A percentile compares a stretch with the other conserved stretches of the same genome.
Conservation (phyloP, 768 basidiomycete species). For the Paxillus ammoniavirescens region DNA sequence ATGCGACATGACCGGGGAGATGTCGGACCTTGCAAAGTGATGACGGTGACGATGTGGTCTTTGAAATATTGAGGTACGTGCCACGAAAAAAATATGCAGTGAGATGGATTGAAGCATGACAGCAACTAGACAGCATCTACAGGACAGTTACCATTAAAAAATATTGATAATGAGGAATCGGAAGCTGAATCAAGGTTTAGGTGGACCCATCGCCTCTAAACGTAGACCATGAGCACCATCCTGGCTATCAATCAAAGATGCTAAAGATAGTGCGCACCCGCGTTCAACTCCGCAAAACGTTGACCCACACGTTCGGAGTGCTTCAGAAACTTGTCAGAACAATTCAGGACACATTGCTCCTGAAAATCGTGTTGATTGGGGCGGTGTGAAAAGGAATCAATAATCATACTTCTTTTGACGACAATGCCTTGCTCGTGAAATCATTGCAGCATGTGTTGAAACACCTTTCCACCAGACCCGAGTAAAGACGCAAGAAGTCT, state of each 20-base stretch:
- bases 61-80: no score
- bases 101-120: not conserved
- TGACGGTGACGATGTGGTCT: not conserved
- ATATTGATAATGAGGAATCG: not conserved
- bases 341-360: slow-evolving; percentile 90
- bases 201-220: slow-evolving; percentile 31
- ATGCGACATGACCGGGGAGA: not conserved
- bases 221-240: not conserved
- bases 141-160: slow-evolving; percentile 2
- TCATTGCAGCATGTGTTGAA: slow-evolving; percentile 96
- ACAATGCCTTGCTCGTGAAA: slow-evolving; percentile 92
- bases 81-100: not conserved
- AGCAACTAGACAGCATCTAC: slow-evolving; percentile 9
- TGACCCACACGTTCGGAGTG: slow-evolving; percentile 93
- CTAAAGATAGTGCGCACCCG: slow-evolving; percentile 54
- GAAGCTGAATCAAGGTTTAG: slow-evolving; percentile 26
- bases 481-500: slow-evolving; percentile 95
- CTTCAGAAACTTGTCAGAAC: slow-evolving; percentile 97
- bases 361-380: slow-evolving; percentile 32
- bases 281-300: slow-evolving; percentile 88
- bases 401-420: slow-evolving; percentile 79
- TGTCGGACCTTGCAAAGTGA: not conserved
- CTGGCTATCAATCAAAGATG: not conserved
- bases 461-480: slow-evolving; percentile 91
- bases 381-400: not conserved